Evolutionary conservation across 176 grass and related monocot genomes (phyloP), one percentile per base, ranked within the genome.

Genomic region (Phyllostachys edulis): DNA sequence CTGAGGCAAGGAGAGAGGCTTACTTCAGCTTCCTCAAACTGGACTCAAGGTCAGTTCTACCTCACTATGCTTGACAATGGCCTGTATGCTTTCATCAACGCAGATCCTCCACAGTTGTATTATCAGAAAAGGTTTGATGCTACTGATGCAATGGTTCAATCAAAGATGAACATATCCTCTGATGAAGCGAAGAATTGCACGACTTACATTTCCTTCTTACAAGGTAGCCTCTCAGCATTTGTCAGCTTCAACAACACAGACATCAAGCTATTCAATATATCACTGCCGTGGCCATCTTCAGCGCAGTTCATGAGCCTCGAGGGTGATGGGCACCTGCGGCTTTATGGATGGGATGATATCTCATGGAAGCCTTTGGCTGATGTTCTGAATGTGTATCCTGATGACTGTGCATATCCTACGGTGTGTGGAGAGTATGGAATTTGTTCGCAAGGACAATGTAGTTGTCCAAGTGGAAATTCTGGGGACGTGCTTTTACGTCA

Each of bases 361-460:
- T 79, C 29, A 24, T 90, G 84, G 88, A 26, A 55, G 5, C 0
- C 55, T 76, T 34, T 79, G 17, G 61, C 61, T 67, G 89, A 93
- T 85, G 73, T 96, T 61, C 26, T 93, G 57, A 41, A 52, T 67
- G 57, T 83, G 9, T 47, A 89, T 55, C 86, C 55, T 46, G 67
- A 91, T 57, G 77, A 54, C 23, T 91, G 89, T 82, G 83, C 64
- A 10, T 96, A 96, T 65, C 94, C 94, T 9, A 90, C 69, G 12
- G 81, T 80, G 5, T 96, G 94, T 51, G 88, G 91, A 18, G 52
- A 90, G 37, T 94, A 94, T 71, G 92, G 90, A 44, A 90, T 94
- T 14, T 89, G 92, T 78, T 85, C 67, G 13, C 9, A 29, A 7
- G 87, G 87, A 38, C 62, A 87, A 21, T 94, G 90, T 24, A 87